A percentile compares a stretch with the other conserved stretches of the same genome.
Conservation (phyloP, 176 grass and related monocot genomes). For the Olyra latifolia region DNA sequence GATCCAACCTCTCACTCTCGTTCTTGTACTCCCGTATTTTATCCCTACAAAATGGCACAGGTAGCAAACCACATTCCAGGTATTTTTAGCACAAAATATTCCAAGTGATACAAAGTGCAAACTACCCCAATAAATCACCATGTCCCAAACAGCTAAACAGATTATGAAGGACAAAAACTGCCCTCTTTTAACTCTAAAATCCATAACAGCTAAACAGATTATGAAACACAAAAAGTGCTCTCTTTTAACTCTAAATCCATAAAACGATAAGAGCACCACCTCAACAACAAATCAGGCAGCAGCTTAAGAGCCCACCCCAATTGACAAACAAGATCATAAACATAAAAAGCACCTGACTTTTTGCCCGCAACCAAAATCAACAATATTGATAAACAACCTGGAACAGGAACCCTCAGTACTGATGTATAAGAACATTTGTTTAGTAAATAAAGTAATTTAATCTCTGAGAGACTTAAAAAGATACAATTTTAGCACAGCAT, state of each 20-base stretch:
- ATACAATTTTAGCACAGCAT: neutral
- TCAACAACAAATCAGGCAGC: neutral
- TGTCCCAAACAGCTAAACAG: neutral
- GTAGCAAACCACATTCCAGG: slow-evolving; percentile 10
- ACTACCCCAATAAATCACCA: neutral
- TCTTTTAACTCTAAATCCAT: too few relatives aligned
- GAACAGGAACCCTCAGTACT: neutral
- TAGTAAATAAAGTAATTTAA: neutral
- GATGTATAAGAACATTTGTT: neutral
- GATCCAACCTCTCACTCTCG: slow-evolving; percentile 90
- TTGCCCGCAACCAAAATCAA: neutral
- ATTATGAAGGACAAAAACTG: neutral
- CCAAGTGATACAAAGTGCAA: slow-evolving; percentile 15
- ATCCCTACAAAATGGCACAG: slow-evolving; percentile 49
- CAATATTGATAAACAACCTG: neutral
- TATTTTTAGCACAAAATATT: slow-evolving; percentile 1
- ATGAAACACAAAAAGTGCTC: too few relatives aligned
- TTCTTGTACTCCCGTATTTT: slow-evolving; percentile 77
- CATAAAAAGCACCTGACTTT: slow-evolving; percentile 7
- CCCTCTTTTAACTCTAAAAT: neutral
- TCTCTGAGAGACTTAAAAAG: neutral
- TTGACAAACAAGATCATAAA: neutral
- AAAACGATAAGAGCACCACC: neutral
- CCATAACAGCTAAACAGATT: too few relatives aligned
- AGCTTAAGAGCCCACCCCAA: neutral